These are phyloP conservation scores for Schrenkiella parvula DNA, from an alignment of 345 rosid species.

Conservation along the genomic window DNA sequence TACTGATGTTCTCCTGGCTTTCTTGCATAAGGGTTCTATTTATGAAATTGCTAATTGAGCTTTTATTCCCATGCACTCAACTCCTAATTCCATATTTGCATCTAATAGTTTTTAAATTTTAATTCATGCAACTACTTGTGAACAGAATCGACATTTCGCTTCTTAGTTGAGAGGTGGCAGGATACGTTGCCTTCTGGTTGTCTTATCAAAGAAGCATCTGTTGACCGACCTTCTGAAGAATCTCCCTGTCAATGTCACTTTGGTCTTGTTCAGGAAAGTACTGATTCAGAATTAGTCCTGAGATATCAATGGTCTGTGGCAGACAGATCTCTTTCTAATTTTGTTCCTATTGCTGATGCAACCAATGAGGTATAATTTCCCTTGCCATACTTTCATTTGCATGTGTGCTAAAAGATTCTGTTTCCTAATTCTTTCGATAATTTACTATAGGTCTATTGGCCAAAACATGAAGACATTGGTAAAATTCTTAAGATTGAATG, in stretches of 20 bases:
- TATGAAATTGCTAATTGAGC: constrained; percentile 2
- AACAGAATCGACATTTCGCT: constrained; percentile 75
- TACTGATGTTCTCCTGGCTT: background rate
- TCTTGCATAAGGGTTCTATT: background rate
- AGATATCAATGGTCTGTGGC: constrained; percentile 87
- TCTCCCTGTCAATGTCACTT: constrained; percentile 82
- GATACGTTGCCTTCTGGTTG: constrained; percentile 66
- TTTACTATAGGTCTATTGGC: constrained; percentile 70
- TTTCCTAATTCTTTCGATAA: background rate
- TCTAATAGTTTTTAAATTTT: background rate
- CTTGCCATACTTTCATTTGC: constrained; percentile 2
- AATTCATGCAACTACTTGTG: constrained; percentile 13
- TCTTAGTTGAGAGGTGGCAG: constrained; percentile 85
- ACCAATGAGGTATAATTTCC: constrained; percentile 59
- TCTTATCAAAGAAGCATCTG: constrained; percentile 71
- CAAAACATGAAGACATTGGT: constrained; percentile 76
- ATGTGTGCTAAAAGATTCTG: background rate
- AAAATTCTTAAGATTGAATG: constrained; percentile 83
- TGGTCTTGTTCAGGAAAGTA: constrained; percentile 57
- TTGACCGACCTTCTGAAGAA: constrained; percentile 91
- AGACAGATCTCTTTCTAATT: constrained; percentile 66
- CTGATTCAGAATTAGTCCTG: constrained; percentile 52
- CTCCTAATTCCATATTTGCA: background rate
- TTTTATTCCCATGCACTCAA: background rate
- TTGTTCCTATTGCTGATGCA: constrained; percentile 70